Percentiles rank a stretch among this genome's conserved stretches.
Conservation (phyloP, 2,329 filamentous ascomycete genomes). For the Fusarium burgessii region DNA sequence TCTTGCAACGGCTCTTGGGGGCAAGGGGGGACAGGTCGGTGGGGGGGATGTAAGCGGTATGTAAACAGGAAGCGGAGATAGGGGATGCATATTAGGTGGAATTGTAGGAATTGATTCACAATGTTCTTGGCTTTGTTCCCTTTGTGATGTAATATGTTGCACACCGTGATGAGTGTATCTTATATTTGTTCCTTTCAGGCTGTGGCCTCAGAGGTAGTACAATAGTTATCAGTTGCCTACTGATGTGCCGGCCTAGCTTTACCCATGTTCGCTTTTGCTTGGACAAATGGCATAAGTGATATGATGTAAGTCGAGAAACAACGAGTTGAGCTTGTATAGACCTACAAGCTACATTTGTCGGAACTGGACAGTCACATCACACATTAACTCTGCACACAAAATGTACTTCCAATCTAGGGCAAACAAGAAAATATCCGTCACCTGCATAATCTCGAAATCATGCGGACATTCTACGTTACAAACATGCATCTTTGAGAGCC, state of each 20-base stretch:
- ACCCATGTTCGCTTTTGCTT: neutral
- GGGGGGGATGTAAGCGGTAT: slow-evolving; percentile 39
- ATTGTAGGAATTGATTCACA: slow-evolving; percentile 47
- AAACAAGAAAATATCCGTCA: neutral
- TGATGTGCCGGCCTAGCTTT: neutral
- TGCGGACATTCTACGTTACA: too few species aligned
- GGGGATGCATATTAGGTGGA: slow-evolving; percentile 19
- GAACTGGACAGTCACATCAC: neutral
- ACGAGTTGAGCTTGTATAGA: neutral
- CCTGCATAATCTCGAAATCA: neutral
- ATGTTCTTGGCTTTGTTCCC: slow-evolving; percentile 34
- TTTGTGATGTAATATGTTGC: neutral
- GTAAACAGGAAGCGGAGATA: slow-evolving; percentile 39
- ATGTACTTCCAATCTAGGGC: neutral
- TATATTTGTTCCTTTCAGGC: neutral
- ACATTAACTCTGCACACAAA: neutral
- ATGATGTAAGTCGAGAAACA: neutral
- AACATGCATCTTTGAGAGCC: neutral
- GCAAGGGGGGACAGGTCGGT: slow-evolving; percentile 26
- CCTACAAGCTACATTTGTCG: too few species aligned
- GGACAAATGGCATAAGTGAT: neutral
- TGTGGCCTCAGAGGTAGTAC: neutral
- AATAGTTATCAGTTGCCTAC: neutral
- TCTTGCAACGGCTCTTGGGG: too few species aligned
- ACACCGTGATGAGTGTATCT: neutral